A percentile compares a stretch with the other conserved stretches of the same genome.
Conservation (phyloP, 805 yeast genomes). For the Suhomyces prunicola region DNA sequence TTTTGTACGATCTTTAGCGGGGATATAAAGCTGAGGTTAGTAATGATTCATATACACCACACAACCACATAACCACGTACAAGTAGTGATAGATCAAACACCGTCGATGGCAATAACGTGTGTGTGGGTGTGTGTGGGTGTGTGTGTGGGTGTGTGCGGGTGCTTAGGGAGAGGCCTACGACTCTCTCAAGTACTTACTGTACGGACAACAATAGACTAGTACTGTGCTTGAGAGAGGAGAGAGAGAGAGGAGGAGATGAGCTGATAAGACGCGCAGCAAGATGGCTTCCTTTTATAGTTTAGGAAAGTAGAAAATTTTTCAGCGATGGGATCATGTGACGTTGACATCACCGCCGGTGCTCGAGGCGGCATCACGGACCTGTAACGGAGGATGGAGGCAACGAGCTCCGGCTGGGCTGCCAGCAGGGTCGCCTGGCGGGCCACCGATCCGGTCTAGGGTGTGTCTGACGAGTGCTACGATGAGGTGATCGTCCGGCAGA, state of each 20-base stretch:
- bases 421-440: too few relatives aligned
- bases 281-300: constrained; percentile 8
- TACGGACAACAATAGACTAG: background rate
- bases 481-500: too few relatives aligned
- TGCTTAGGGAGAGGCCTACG: background rate
- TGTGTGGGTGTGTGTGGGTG: too few relatives aligned
- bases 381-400: background rate
- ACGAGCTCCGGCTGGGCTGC: too few relatives aligned
- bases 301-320: background rate
- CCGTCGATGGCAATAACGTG: too few relatives aligned
- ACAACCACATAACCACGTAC: too few relatives aligned
- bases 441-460: too few relatives aligned
- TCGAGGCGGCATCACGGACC: background rate
- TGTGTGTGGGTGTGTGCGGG: too few relatives aligned
- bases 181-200: constrained; percentile 8
- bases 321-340: background rate
- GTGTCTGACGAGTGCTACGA: too few relatives aligned
- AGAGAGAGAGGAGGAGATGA: constrained; percentile 21
- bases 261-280: constrained; percentile 4
- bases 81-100: too few relatives aligned
- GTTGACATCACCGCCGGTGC: constrained; percentile 2
- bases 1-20: constrained; percentile 2
- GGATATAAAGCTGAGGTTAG: constrained; percentile 1
- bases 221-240: constrained; percentile 26
- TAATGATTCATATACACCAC: background rate